phyloP scores from a whole-genome alignment of 176 grass and related monocot genomes.

The Phoenix roebelenii region DNA sequence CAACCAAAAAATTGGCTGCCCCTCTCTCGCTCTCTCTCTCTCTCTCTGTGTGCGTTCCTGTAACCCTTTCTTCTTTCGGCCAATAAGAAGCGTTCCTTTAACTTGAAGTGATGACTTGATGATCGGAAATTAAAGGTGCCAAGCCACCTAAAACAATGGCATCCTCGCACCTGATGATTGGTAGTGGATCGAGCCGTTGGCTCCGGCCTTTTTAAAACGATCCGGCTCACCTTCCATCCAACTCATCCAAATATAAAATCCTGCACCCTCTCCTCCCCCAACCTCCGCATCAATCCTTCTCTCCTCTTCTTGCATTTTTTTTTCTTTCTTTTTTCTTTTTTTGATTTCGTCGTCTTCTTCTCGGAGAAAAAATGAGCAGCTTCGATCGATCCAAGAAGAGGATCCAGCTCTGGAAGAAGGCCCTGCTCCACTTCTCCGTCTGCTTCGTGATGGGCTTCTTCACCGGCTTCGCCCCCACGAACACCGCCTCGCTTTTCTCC shows the following conservation, averaged over 20 bases:
- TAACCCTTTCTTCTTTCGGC: too few relatives aligned
- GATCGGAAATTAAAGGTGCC: too few relatives aligned
- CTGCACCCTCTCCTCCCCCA: conserved; percentile 1
- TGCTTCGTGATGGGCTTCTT: conserved; percentile 99
- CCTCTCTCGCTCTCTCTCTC: too few relatives aligned
- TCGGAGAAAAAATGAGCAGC: conserved; percentile 17
- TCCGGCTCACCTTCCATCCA: conserved; percentile 1
- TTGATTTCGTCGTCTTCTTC: background rate
- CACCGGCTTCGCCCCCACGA: conserved; percentile 86
- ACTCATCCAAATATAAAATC: conserved; percentile 24
- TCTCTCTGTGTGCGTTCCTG: too few relatives aligned
- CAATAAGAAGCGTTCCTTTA: conserved; percentile 11
- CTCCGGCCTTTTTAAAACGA: conserved; percentile 28
- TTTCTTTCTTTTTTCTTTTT: background rate
- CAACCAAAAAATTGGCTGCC: too few relatives aligned
- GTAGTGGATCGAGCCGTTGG: conserved; percentile 9
- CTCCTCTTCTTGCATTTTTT: background rate
- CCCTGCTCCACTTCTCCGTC: conserved; percentile 86
- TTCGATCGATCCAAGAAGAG: conserved; percentile 37
- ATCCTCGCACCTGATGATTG: too few relatives aligned
- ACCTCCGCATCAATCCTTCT: background rate
- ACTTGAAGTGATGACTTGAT: conserved; percentile 19
- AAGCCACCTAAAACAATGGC: too few relatives aligned
- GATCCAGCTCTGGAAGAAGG: conserved; percentile 85
- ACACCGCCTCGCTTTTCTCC: conserved; percentile 21